Evolutionary conservation across 179 eudicot genomes (phyloP), one percentile per base, ranked within the genome.

Genomic region (Actinidia chinensis): DNA sequence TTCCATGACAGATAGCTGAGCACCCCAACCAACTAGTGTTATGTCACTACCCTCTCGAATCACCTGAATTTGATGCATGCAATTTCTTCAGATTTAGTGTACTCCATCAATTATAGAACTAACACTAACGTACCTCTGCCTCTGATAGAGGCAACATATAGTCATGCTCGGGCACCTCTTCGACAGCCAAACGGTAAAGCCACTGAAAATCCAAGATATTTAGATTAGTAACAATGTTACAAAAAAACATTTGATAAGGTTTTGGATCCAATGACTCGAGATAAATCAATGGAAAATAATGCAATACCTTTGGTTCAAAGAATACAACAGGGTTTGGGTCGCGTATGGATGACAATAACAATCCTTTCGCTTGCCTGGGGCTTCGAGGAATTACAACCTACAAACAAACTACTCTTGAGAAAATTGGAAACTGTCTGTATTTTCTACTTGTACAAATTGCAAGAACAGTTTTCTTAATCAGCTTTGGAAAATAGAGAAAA

Each of bases 11-110:
- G 94, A 82, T 50, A 93, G 87, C 86, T 96, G 98, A 79, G 98
- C 98, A 80, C 99, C 99, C 99, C 98, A 93, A 50, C 99, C 98
- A 68, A 95, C 94, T 68, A 96, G 90, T 73, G 99, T 94, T 71
- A 96, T 92, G 85, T 96, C 98, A 81, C 81, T 89, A 47, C 99
- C 99, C 86, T 96, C 92, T 74, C 92, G 84, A 64, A 96, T 88
- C 79, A 96, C 94, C 98, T 95, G 82, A 52, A 72, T 67, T 69
- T 70, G 33, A 64, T 43, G 75, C 18, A 65, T 42, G 14, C 11
- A 43, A 50, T 64, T 59, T 76, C 75, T 64, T 82, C 69, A 84
- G 79, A 47, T n/a, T 60, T n/a, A 69, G 23, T 63, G 43, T 33
- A 42, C 60, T 7, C 51, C 20, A 63, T 58, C 75, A 76, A 22